A percentile compares a stretch with the other conserved stretches of the same genome.
Evolutionary conservation across 2,329 filamentous ascomycete species (phyloP).

Genomic region (Coniella vitis): DNA sequence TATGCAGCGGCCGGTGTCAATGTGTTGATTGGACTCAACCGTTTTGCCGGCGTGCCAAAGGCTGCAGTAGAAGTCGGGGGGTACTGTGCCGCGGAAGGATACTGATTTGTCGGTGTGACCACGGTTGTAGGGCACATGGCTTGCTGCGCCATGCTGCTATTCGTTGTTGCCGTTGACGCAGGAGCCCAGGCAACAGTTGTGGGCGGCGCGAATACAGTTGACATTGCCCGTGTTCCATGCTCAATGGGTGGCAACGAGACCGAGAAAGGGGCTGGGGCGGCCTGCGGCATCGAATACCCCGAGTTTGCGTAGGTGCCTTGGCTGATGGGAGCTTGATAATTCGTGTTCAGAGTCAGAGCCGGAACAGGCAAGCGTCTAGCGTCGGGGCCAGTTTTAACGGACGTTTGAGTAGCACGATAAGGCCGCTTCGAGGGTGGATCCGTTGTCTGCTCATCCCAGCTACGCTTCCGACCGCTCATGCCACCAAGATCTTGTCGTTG

Average conservation of each 20-base stretch:
- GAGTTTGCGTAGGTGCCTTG: slow-evolving; percentile 28
- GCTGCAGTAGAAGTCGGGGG: slow-evolving; percentile 19
- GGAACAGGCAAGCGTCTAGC: slow-evolving; percentile 57
- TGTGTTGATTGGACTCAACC: slow-evolving; percentile 43
- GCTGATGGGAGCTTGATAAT: slow-evolving; percentile 18
- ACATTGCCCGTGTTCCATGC: slow-evolving; percentile 63
- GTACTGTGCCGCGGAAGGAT: slow-evolving; percentile 22
- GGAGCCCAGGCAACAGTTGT: slow-evolving; percentile 34
- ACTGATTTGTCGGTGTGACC: slow-evolving; percentile 22
- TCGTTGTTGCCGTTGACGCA: slow-evolving; percentile 26
- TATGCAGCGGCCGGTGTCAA: slow-evolving; percentile 37
- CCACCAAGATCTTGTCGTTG: slow-evolving; percentile 34
- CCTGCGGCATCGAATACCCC: slow-evolving; percentile 26
- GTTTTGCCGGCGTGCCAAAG: slow-evolving; percentile 47
- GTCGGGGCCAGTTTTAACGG: slow-evolving; percentile 23
- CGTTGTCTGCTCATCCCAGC: slow-evolving; percentile 39
- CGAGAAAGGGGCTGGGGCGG: slow-evolving; percentile 22
- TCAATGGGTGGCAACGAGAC: slow-evolving; percentile 58
- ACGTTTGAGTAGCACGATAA: slow-evolving; percentile 24
- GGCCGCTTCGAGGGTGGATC: slow-evolving; percentile 51
- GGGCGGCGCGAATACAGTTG: slow-evolving; percentile 61
- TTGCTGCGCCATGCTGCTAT: slow-evolving; percentile 20
- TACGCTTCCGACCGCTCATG: slow-evolving; percentile 40
- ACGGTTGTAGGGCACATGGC: slow-evolving; percentile 26
- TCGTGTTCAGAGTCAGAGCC: slow-evolving; percentile 60